Conservation (phyloP, 352 stramenopile species). For the Globisporangium ultimum region DNA sequence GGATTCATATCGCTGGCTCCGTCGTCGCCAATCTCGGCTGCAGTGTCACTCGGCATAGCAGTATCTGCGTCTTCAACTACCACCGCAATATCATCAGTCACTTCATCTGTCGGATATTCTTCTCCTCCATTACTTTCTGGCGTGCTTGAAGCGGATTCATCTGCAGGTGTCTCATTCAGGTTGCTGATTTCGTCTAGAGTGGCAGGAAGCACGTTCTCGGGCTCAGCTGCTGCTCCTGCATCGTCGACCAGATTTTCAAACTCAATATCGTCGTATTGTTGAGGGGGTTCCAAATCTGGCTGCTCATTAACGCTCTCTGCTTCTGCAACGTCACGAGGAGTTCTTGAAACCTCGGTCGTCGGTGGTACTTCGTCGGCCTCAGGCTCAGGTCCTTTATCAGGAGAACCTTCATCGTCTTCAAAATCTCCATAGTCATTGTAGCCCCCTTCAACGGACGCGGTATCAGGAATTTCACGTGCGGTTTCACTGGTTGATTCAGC, state of each 20-base stretch:
- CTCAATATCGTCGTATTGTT: neutral
- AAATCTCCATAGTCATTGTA: constrained; percentile 28
- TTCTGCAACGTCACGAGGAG: neutral
- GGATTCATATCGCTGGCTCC: neutral
- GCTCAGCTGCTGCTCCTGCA: neutral
- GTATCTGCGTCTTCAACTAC: neutral
- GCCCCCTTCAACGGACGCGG: neutral
- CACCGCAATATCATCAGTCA: neutral
- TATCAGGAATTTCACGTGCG: neutral
- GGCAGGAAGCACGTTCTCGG: neutral
- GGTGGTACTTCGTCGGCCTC: neutral
- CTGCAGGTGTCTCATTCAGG: neutral
- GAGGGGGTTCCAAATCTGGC: neutral
- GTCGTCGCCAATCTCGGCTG: neutral
- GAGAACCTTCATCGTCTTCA: constrained; percentile 22
- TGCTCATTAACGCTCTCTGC: neutral
- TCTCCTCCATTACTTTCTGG: neutral
- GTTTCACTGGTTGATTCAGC: neutral
- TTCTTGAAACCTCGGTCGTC: neutral
- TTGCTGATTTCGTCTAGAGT: neutral
- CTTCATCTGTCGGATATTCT: constrained; percentile 2
- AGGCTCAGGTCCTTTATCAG: neutral
- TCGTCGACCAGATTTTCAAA: neutral
- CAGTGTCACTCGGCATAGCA: neutral
- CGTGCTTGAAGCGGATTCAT: neutral